phyloP scores from a whole-genome alignment of 495 filamentous ascomycete species.

The Bacidia rubella region DNA sequence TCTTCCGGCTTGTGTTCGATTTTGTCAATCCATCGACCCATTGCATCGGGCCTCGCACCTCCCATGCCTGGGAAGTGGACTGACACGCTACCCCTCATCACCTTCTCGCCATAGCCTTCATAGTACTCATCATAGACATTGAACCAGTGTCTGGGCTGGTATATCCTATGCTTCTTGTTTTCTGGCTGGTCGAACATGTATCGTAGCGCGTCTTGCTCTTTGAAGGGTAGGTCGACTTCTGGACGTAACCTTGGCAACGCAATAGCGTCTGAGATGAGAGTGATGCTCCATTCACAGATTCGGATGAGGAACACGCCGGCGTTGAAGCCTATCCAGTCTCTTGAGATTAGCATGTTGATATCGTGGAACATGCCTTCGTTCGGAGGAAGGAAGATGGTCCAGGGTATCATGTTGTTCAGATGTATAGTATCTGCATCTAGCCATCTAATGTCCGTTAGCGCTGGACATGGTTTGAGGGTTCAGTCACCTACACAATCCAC shows the following conservation, averaged over 20 bases:
- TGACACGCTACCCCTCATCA: background rate
- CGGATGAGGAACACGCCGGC: slow-evolving; percentile 40
- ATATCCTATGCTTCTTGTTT: slow-evolving; percentile 4
- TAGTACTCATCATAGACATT: background rate
- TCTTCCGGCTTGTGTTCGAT: slow-evolving; percentile 5
- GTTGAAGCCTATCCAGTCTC: slow-evolving; percentile 44
- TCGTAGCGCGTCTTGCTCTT: slow-evolving; percentile 6
- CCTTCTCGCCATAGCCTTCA: background rate
- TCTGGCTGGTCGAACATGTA: slow-evolving; percentile 3
- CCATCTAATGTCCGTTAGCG: slow-evolving; percentile 25
- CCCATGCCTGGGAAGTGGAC: slow-evolving; percentile 2
- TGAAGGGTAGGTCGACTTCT: slow-evolving; percentile 16
- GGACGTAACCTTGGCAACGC: slow-evolving; percentile 31
- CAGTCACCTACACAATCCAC: slow-evolving; percentile 30
- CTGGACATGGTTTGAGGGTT: background rate
- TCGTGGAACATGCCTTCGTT: slow-evolving; percentile 21
- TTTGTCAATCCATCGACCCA: slow-evolving; percentile 7
- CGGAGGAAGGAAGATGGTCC: slow-evolving; percentile 39
- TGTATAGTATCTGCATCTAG: slow-evolving; percentile 27
- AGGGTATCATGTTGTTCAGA: slow-evolving; percentile 34
- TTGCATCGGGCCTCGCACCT: background rate
- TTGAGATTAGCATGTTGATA: slow-evolving; percentile 32
- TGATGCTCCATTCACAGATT: slow-evolving; percentile 32
- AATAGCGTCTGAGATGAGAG: slow-evolving; percentile 32
- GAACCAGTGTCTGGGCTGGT: slow-evolving; percentile 8